Evolutionary conservation across 148 eudicot genomes (phyloP), one percentile per base, ranked within the genome.

Genomic region (Rhododendron ovatum): DNA sequence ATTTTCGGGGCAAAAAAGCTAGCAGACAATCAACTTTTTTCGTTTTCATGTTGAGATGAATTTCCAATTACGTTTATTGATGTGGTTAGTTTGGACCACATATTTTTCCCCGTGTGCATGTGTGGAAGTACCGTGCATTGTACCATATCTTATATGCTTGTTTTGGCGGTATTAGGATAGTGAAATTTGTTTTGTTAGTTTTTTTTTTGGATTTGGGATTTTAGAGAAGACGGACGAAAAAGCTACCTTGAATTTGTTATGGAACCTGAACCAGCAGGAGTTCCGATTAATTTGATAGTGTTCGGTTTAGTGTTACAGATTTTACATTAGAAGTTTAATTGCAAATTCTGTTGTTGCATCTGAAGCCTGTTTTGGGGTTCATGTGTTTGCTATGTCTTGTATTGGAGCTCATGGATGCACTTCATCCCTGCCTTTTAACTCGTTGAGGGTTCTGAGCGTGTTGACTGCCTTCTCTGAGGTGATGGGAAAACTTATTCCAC

Each of bases 131-230:
- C 30, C 48, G 41, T 81, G 84, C 71, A 35, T 7, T 82, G 84
- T 82, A 82, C 84, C 50, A 82, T 82, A 82, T 82, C 65, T 82
- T 26, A 48, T 59, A 55, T 82, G 71, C 47, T 26, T 81, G 69
- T 55, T 22, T 55, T 30, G 22, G 63, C 41, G 33, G 41, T 80
- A 80, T 28, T 80, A 80, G 43, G 7, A 13, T 80, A 79, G 57
- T 79, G 17, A 50, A 48, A 1, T 45, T 80, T 12, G 4, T 80
- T 80, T 50, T 80, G n/a, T 80, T 48, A 79, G 61, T 80, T 79
- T 28, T 80, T 8, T 80, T 79, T 14, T 80, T 30, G 14, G 14
- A 59, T 77, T 43, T 78, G 47, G 28, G 35, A 41, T 45, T 43
- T 47, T 26, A 78, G 20, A 47, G 51, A 45, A 45, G 57, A 28